phyloP scores from a whole-genome alignment of 108 stramenopile species.

The Epithemia pelagica region DNA sequence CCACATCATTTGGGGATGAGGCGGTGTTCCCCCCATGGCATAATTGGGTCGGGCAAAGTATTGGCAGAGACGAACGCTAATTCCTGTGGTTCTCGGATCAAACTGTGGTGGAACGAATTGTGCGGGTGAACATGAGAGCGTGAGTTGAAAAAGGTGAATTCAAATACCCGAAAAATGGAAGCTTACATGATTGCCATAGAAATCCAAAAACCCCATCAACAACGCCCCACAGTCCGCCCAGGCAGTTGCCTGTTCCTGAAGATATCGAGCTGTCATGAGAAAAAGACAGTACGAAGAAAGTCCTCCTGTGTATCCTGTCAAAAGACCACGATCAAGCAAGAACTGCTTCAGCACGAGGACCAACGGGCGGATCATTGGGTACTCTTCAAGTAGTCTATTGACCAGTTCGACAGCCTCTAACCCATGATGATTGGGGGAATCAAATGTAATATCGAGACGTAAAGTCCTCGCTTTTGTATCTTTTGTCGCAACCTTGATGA shows the following conservation, averaged over 20 bases:
- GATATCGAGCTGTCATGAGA: conserved; percentile 84
- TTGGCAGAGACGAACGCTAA: conserved; percentile 57
- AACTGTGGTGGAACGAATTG: no score
- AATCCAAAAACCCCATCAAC: conserved; percentile 91
- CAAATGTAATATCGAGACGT: conserved; percentile 79
- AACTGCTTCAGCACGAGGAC: conserved; percentile 83
- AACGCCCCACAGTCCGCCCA: conserved; percentile 82
- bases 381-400: conserved; percentile 44
- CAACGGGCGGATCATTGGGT: conserved; percentile 69
- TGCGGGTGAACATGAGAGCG: no score
- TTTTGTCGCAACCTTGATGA: conserved; percentile 81
- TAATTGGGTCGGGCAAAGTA: conserved; percentile 67
- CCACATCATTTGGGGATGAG: neutral
- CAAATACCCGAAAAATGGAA: no score
- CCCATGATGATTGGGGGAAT: conserved; percentile 74
- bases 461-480: conserved; percentile 60
- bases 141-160: no score
- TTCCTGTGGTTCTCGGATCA: conserved; percentile 84
- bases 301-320: conserved; percentile 89
- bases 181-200: conserved; percentile 74
- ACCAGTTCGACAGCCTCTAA: conserved; percentile 66
- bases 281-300: conserved; percentile 87
- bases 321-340: conserved; percentile 73
- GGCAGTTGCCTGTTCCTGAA: conserved; percentile 72
- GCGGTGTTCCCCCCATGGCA: conserved; percentile 1